Evolutionary conservation across 805 yeast species (phyloP).

Genomic region (Candida sphagnicola): DNA sequence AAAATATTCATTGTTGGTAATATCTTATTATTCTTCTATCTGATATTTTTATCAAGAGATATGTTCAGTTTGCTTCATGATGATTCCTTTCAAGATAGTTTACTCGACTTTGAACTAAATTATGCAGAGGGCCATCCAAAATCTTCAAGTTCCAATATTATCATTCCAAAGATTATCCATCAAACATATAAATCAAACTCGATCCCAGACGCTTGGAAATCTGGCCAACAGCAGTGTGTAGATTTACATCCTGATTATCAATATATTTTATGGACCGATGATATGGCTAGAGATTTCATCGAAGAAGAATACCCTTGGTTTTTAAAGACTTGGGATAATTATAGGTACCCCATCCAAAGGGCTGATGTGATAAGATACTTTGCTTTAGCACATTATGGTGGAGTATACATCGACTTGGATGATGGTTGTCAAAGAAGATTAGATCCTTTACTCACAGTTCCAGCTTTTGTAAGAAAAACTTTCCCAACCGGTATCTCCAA

Average conservation of each 20-base stretch:
- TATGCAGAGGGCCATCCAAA: constrained; percentile 46
- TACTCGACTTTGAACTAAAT: constrained; percentile 59
- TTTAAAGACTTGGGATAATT: constrained; percentile 68
- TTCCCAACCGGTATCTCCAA: constrained; percentile 88
- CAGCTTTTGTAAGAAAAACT: constrained; percentile 86
- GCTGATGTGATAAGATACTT: constrained; percentile 92
- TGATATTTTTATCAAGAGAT: constrained; percentile 66
- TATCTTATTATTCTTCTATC: constrained; percentile 45
- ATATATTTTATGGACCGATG: constrained; percentile 89
- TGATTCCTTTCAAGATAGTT: constrained; percentile 61
- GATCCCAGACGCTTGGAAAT: constrained; percentile 81
- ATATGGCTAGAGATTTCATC: constrained; percentile 73
- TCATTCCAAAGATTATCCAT: constrained; percentile 88
- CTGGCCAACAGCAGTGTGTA: constrained; percentile 71
- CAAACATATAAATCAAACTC: constrained; percentile 82
- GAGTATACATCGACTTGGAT: constrained; percentile 85
- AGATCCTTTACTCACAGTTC: constrained; percentile 76
- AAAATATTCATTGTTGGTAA: constrained; percentile 60
- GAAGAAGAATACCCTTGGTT: constrained; percentile 84
- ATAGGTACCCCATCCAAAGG: constrained; percentile 77
- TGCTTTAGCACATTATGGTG: constrained; percentile 79
- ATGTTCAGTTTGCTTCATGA: constrained; percentile 71
- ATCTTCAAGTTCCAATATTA: constrained; percentile 15
- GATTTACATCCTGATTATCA: constrained; percentile 84
- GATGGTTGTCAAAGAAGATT: constrained; percentile 78